Conservation (phyloP, 192 early-diverging fungal genomes). For the Coemansia sp. region DNA sequence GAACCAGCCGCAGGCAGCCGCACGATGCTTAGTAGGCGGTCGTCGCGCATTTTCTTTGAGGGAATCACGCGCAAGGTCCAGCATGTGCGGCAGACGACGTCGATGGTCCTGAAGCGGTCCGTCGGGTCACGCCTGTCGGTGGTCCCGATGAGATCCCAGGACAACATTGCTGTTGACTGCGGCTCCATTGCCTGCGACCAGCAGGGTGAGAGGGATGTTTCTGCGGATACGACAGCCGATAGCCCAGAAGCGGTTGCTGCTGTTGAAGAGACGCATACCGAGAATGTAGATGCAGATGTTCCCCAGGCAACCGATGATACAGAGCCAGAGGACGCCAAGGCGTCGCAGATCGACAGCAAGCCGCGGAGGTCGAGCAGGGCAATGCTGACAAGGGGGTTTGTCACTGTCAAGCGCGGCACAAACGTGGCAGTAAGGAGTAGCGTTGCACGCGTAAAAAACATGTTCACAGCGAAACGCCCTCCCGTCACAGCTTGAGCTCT, state of each 20-base stretch:
- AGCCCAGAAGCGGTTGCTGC: background rate
- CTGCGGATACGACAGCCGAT: background rate
- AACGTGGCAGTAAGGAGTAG: slow-evolving; percentile 47
- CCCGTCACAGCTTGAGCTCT: slow-evolving; percentile 12
- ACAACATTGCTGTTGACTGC: slow-evolving; percentile 2
- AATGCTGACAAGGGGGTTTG: slow-evolving; percentile 22
- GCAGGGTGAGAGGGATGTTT: background rate
- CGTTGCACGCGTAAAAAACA: slow-evolving; percentile 48
- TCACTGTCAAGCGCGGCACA: slow-evolving; percentile 35
- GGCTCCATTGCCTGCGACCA: background rate
- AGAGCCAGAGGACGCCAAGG: background rate
- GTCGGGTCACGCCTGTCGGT: slow-evolving; percentile 37
- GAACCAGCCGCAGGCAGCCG: background rate
- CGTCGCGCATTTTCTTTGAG: slow-evolving; percentile 40
- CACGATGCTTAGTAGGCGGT: slow-evolving; percentile 26
- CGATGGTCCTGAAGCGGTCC: slow-evolving; percentile 52
- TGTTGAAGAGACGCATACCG: background rate
- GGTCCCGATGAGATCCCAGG: slow-evolving; percentile 8
- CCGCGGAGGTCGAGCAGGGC: slow-evolving; percentile 6
- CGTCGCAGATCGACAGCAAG: slow-evolving; percentile 11
- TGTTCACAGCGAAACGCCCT: slow-evolving; percentile 40
- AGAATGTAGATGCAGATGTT: background rate
- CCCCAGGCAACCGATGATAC: background rate
- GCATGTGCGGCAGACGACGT: slow-evolving; percentile 48
- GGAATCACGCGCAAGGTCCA: slow-evolving; percentile 50